Evolutionary conservation across 768 basidiomycete genomes (phyloP).

Genomic region (Candolleomyces efflorescens): DNA sequence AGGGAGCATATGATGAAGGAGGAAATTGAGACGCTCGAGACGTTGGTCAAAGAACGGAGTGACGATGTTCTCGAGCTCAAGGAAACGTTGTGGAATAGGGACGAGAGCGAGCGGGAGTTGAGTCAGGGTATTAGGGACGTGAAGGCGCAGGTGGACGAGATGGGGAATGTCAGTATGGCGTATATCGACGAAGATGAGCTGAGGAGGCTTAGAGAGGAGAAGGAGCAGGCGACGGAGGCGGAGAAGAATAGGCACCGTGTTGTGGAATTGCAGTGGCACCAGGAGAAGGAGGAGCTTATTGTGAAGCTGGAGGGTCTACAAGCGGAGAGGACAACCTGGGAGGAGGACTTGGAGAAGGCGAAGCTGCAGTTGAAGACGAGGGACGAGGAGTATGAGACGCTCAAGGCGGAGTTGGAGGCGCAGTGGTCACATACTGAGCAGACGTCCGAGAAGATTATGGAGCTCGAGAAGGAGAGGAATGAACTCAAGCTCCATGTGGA

Average conservation of each 20-base stretch:
- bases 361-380: conserved; percentile 35
- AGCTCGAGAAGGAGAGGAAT: conserved; percentile 34
- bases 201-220: conserved; percentile 34
- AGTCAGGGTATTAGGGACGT: conserved; percentile 50
- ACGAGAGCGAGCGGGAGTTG: conserved; percentile 51
- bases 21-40: conserved; percentile 48
- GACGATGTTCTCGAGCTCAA: conserved; percentile 42
- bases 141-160: conserved; percentile 57
- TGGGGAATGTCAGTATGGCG: conserved; percentile 43
- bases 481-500: conserved; percentile 34
- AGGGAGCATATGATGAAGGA: conserved; percentile 38
- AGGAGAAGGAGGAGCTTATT: conserved; percentile 46
- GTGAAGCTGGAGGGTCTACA: conserved; percentile 37
- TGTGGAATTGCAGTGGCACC: conserved; percentile 42
- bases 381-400: conserved; percentile 40
- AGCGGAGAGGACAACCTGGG: conserved; percentile 38
- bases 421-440: conserved; percentile 68
- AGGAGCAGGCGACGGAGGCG: conserved; percentile 35
- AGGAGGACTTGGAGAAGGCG: conserved; percentile 39
- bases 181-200: conserved; percentile 41
- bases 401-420: conserved; percentile 63
- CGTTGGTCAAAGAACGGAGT: conserved; percentile 39
- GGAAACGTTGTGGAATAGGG: conserved; percentile 40
- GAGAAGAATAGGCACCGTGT: conserved; percentile 39
- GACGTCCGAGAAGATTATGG: conserved; percentile 41